These are phyloP conservation scores for Umbelopsis isabellina DNA, from an alignment of 192 early-diverging fungal genomes.

Conservation along the genomic window DNA sequence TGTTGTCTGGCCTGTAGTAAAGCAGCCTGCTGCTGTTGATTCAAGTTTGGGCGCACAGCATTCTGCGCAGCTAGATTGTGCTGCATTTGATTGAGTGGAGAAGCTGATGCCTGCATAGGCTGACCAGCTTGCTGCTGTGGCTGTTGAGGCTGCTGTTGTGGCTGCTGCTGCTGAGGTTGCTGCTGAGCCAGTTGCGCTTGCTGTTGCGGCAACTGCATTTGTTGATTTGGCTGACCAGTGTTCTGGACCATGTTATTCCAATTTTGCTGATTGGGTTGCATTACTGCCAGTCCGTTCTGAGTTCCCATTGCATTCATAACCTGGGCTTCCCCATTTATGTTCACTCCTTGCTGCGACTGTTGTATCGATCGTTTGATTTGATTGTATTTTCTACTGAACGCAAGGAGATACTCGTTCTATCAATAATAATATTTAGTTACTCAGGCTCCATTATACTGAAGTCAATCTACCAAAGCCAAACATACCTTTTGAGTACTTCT, in stretches of 20 bases:
- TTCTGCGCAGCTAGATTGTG: conserved; percentile 22
- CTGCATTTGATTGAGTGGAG: conserved; percentile 13
- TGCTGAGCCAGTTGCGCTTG: not conserved
- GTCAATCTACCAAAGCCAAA: no score
- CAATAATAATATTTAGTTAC: not conserved
- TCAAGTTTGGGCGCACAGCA: conserved; percentile 11
- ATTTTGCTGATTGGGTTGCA: conserved; percentile 15
- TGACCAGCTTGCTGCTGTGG: conserved; percentile 20
- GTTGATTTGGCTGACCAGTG: conserved; percentile 2
- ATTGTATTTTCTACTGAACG: conserved; percentile 31
- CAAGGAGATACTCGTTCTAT: conserved; percentile 39
- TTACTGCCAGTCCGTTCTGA: not conserved
- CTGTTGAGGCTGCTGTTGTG: conserved; percentile 12
- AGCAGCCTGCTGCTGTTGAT: conserved; percentile 22
- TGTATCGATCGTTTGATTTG: conserved; percentile 28
- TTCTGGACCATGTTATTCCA: not conserved
- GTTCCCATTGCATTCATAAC: conserved; percentile 13
- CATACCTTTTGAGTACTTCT: conserved; percentile 36
- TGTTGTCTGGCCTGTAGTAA: conserved; percentile 26
- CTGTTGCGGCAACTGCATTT: conserved; percentile 2
- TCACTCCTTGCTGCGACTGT: not conserved
- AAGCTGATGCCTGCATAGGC: not conserved
- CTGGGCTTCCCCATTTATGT: conserved; percentile 14
- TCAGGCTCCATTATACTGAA: not conserved
- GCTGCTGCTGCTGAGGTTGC: conserved; percentile 16